Evolutionary conservation across 768 basidiomycete genomes (phyloP), one percentile per base, ranked within the genome.

Genomic region (Baorangia bicolor): DNA sequence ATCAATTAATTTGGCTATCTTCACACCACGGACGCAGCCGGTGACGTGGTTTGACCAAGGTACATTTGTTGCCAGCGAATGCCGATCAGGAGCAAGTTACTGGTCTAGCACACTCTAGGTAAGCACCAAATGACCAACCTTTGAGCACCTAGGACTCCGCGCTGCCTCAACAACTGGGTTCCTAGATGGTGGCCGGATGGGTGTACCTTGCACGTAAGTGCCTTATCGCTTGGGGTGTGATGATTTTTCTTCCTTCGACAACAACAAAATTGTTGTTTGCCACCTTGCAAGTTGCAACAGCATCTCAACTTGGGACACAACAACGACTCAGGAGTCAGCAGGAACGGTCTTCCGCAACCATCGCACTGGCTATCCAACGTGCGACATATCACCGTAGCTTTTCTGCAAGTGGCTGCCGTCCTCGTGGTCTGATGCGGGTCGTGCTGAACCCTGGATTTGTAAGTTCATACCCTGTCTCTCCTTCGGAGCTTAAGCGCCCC

Each of bases 401-500:
- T 46, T 33, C 18, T 27, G 18, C 59, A n/a, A 41, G 45, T 53
- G 52, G 51, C 49, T 43, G 45, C 28, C 38, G 37, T 59, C 63
- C 55, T 65, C 53, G 31, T 63, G 60, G 47, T 42, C 37, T 27
- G 50, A 38, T 47, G 47, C 41, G 25, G 23, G n/a, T 18, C 28
- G 9, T 38, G 38, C 30, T 37, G 34, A 51, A 65, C 62, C 65
- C 64, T 67, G n/a, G 41, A 65, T 65, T 55, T 43, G 53, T 61
- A 51, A 51, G 53, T 56, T 53, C 56, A 16, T 50, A 45, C 50
- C 58, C 64, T 58, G 58, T 60, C 60, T 40, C 51, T 55, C 23
- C 55, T 34, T 59, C 69, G 69, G 69, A 70, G 39, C 69, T 71
- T 73, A 62, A 49, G 65, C 69, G 71, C 69, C 71, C 69, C 62